These are phyloP conservation scores for Ophiognomonia clavigignenti-juglandacearum DNA, from an alignment of 2,329 filamentous ascomycete species.

Conservation along the genomic window DNA sequence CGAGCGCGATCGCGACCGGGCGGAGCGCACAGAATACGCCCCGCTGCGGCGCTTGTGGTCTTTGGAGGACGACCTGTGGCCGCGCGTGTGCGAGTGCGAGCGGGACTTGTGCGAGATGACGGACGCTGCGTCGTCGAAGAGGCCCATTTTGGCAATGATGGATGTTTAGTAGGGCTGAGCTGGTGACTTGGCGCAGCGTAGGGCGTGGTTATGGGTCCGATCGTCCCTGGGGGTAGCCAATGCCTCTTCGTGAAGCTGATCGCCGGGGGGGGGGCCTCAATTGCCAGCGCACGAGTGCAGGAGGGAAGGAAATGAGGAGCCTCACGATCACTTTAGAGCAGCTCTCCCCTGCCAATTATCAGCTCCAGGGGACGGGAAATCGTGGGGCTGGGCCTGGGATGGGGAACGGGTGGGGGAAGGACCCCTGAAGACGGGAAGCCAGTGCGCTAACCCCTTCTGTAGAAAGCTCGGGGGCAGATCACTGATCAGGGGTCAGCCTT, in stretches of 20 bases:
- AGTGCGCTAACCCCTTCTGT: no score
- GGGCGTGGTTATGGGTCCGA: constrained; percentile 3
- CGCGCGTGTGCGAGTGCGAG: constrained; percentile 16
- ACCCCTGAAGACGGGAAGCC: constrained; percentile 11
- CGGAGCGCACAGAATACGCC: constrained; percentile 7
- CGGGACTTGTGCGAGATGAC: constrained; percentile 24
- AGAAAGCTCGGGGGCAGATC: no score
- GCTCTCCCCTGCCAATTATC: no score
- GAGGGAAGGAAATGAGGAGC: no score
- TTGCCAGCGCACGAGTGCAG: no score
- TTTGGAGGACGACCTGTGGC: constrained; percentile 17
- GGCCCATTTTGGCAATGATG: constrained; percentile 23
- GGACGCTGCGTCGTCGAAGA: constrained; percentile 29
- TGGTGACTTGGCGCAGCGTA: not conserved
- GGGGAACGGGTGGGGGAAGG: constrained; percentile 1
- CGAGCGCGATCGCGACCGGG: constrained; percentile 25
- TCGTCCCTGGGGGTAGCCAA: not conserved
- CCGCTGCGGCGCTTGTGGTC: constrained; percentile 18
- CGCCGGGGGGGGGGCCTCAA: no score
- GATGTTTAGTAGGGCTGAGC: not conserved
- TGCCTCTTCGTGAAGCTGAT: no score
- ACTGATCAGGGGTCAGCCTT: no score
- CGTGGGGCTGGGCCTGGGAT: constrained; percentile 13
- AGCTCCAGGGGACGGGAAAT: constrained; percentile 9
- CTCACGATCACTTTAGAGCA: no score